Evolutionary conservation across 257 asterid genomes (phyloP).

Genomic region (Nemophila menziesii): DNA sequence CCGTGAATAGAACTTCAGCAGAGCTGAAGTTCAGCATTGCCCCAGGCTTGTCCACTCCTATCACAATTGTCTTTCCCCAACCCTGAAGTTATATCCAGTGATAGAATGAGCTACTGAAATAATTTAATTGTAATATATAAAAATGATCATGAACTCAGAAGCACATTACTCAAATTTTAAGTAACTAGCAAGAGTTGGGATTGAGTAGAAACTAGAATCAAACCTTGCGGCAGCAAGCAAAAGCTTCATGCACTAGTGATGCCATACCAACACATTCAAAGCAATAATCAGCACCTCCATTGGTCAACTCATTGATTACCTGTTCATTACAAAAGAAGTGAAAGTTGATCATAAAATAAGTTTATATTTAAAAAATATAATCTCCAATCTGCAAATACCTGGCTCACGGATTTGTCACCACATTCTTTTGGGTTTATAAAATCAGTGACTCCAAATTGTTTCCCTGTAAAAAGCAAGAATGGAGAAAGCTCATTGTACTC

Average conservation of each 20-base stretch:
- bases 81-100: too few species aligned
- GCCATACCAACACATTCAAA: slow-evolving; percentile 80
- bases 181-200: too few species aligned
- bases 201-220: too few species aligned
- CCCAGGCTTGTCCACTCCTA: slow-evolving; percentile 45
- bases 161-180: too few species aligned
- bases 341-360: not conserved
- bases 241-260: slow-evolving; percentile 65
- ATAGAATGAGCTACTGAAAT: too few species aligned
- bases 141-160: too few species aligned
- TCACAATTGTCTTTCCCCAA: slow-evolving; percentile 61
- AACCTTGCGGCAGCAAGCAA: slow-evolving; percentile 66
- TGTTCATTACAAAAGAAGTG: slow-evolving; percentile 12
- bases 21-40: slow-evolving; percentile 22
- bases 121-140: too few species aligned
- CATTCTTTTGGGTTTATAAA: slow-evolving; percentile 44
- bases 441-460: slow-evolving; percentile 70
- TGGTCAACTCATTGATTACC: slow-evolving; percentile 65
- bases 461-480: slow-evolving; percentile 25
- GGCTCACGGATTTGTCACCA: slow-evolving; percentile 52
- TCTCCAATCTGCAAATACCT: too few species aligned
- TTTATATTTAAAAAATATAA: too few species aligned
- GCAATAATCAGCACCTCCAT: slow-evolving; percentile 87
- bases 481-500: not conserved
- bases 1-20: slow-evolving; percentile 18